Evolutionary conservation across 2,329 filamentous ascomycete genomes (phyloP), one percentile per base, ranked within the genome.

Genomic region (Paecilomyces sp.): DNA sequence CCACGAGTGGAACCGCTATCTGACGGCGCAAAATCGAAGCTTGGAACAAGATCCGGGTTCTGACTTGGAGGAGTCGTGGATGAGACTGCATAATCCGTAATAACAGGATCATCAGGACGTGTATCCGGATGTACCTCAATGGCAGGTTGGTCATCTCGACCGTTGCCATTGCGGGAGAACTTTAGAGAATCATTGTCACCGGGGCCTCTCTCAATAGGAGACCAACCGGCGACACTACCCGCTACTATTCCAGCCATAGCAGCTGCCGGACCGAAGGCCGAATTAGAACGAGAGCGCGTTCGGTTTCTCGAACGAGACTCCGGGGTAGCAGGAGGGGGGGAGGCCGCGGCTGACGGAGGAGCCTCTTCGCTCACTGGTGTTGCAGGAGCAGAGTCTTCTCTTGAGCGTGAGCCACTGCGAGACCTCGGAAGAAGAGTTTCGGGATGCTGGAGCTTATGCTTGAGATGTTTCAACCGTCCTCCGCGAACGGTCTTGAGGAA

Each of bases 201-300:
- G 6, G 64, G 64, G 15, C 68, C 62, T 58, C 81, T 75, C 62
- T 85, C 84, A 57, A 87, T 83, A 0, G 78, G 85, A 36, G 84
- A 87, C 84, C 83, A 88, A 51, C 84, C 85, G 51, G 80, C 84
- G 64, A 88, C 81, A 68, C 83, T 86, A 57, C 85, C 85, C n/a
- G 85, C 85, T 41, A 88, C 80, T 55, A 88, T 80, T 65, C 85
- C 85, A 25, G 85, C 85, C 84, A 87, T 87, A 41, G 85, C 85
- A 54, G 83, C 80, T 13, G 84, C 85, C 8, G 85, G 82, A 4
- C 82, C 84, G 64, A 87, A 81, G 1, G 77, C 72, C 1, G 79
- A 81, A 70, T 85, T 87, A 13, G 84, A 86, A 31, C 84, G 79
- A 34, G 84, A 86, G 59, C 85, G 80, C 1, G 77, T 79, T 56